Evolutionary conservation across 768 basidiomycete species (phyloP).

Genomic region (Multifurca ochricompacta): DNA sequence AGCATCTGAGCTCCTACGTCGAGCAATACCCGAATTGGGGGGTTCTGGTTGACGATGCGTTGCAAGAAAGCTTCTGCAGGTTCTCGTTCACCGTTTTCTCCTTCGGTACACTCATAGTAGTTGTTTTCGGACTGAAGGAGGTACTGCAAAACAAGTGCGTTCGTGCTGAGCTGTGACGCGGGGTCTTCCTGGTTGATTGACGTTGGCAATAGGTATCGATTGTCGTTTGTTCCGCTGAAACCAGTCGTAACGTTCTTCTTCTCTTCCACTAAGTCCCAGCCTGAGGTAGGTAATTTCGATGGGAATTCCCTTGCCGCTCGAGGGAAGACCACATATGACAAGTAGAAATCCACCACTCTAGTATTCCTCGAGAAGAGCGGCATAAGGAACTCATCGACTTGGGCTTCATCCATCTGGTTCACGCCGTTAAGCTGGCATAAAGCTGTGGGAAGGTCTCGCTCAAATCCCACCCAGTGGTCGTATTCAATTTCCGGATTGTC

Average conservation of each 20-base stretch:
- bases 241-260: constrained; percentile 34
- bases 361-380: constrained; percentile 33
- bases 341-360: constrained; percentile 38
- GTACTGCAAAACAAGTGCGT: constrained; percentile 36
- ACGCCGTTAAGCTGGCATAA: constrained; percentile 32
- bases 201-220: constrained; percentile 29
- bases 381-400: constrained; percentile 25
- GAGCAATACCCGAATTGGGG: constrained; percentile 38
- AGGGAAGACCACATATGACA: constrained; percentile 40
- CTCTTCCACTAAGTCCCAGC: constrained; percentile 44
- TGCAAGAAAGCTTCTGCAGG: constrained; percentile 26
- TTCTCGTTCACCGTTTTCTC: constrained; percentile 2
- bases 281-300: constrained; percentile 38
- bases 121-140: constrained; percentile 39
- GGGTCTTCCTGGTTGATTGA: constrained; percentile 33
- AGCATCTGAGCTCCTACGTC: constrained; percentile 53
- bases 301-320: constrained; percentile 42
- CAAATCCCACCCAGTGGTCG: constrained; percentile 31
- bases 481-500: constrained; percentile 39
- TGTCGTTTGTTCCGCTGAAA: constrained; percentile 51
- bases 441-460: constrained; percentile 24
- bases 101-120: constrained; percentile 15
- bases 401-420: constrained; percentile 35
- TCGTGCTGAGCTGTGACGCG: constrained; percentile 34
- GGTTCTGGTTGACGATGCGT: constrained; percentile 28